Evolutionary conservation across 148 eudicot genomes (phyloP).

Genomic region (Fagopyrum tataricum): DNA sequence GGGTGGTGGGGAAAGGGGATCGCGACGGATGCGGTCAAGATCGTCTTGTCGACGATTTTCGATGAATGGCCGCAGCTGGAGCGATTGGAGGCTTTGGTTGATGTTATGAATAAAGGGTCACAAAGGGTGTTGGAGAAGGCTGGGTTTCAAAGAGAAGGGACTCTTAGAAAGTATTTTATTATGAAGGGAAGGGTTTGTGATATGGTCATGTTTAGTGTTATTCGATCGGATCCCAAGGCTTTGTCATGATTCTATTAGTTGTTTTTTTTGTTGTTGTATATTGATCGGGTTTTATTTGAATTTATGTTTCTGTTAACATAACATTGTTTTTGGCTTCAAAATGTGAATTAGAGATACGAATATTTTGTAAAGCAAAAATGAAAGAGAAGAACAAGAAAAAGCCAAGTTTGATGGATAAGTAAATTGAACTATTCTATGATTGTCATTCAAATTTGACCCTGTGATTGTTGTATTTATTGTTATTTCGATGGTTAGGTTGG

Average conservation of each 20-base stretch:
- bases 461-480: no score
- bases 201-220: constrained; percentile 41
- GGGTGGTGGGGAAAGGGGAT: constrained; percentile 52
- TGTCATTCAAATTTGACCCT: no score
- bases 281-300: no score
- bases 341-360: no score
- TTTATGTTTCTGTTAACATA: no score
- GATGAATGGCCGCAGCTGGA: constrained; percentile 42
- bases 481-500: no score
- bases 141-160: constrained; percentile 40
- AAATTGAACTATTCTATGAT: no score
- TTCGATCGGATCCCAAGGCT: constrained; percentile 2
- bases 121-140: constrained; percentile 48
- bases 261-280: not conserved
- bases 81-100: constrained; percentile 45
- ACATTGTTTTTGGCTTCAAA: no score
- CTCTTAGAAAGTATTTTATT: constrained; percentile 35
- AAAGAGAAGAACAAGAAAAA: no score
- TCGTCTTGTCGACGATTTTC: constrained; percentile 27
- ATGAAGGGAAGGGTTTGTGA: constrained; percentile 34
- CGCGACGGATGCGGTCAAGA: constrained; percentile 34
- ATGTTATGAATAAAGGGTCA: constrained; percentile 38
- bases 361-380: no score
- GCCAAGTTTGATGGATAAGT: no score
- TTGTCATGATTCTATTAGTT: not conserved